A percentile compares a stretch with the other conserved stretches of the same genome.
Conservation (phyloP, 148 eudicot species). For the Gaultheria prostrata region DNA sequence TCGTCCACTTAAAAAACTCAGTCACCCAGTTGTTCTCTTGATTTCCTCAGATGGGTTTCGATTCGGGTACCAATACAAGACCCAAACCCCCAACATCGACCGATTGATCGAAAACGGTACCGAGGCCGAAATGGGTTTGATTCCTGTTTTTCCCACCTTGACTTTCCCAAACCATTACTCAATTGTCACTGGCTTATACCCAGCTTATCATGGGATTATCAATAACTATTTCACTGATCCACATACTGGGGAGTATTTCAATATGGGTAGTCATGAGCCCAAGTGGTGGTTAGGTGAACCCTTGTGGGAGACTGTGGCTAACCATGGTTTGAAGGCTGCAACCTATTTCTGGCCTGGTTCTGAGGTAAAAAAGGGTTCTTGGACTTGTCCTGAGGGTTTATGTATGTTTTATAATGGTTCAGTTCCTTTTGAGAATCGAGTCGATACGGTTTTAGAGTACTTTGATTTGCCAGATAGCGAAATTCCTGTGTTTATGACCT, state of each 20-base stretch:
- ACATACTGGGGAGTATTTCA: conserved; percentile 36
- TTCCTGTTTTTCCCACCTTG: conserved; percentile 82
- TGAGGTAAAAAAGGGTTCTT: conserved; percentile 63
- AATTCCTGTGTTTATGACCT: conserved; percentile 70
- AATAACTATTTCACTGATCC: conserved; percentile 66
- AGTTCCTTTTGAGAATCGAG: conserved; percentile 78
- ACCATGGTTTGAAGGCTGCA: conserved; percentile 60
- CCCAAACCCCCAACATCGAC: conserved; percentile 59
- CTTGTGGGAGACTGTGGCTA: conserved; percentile 70
- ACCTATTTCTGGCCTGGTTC: conserved; percentile 91
- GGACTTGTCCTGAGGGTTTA: conserved; percentile 61
- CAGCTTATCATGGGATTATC: conserved; percentile 71
- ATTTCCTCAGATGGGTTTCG: conserved; percentile 86
- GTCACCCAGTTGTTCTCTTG: conserved; percentile 52
- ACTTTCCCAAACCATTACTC: conserved; percentile 93
- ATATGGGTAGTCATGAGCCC: conserved; percentile 74
- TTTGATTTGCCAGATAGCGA: conserved; percentile 58
- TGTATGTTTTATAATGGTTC: conserved; percentile 60
- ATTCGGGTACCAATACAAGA: conserved; percentile 85
- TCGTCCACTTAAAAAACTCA: conserved; percentile 48
- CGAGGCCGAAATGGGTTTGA: conserved; percentile 67
- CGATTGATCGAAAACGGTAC: conserved; percentile 68
- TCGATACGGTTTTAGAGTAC: conserved; percentile 59
- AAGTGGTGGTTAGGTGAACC: conserved; percentile 94
- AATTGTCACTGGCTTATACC: conserved; percentile 81